These are phyloP conservation scores for Uronychia setigera DNA, from an alignment of 73 alveolate genomes.

Conservation along the genomic window DNA sequence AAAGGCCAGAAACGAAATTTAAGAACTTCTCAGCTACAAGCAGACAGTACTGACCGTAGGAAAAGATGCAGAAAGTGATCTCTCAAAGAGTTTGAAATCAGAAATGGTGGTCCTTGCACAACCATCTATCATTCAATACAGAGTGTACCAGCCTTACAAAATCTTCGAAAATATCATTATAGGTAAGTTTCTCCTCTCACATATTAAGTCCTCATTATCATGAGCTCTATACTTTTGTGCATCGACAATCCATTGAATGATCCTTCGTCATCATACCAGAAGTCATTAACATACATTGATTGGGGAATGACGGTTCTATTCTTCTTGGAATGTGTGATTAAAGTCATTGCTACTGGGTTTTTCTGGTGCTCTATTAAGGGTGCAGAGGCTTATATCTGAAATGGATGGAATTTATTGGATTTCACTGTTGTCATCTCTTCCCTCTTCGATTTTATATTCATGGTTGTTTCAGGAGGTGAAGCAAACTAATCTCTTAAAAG, in stretches of 20 bases:
- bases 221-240: conserved; percentile 62
- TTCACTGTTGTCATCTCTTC: conserved; percentile 32
- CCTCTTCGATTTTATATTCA: not conserved
- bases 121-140: not conserved
- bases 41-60: not conserved
- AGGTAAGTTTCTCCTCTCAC: not conserved
- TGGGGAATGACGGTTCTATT: conserved; percentile 6
- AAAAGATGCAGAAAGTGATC: not conserved
- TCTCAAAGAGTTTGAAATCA: not conserved
- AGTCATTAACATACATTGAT: conserved; percentile 19
- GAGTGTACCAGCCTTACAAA: not conserved
- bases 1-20: not conserved
- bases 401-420: conserved; percentile 33
- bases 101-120: not conserved
- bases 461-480: not conserved
- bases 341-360: conserved; percentile 26
- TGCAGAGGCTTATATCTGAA: conserved; percentile 10
- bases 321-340: conserved; percentile 14
- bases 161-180: not conserved
- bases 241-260: conserved; percentile 66
- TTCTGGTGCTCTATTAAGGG: conserved; percentile 11
- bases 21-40: not conserved
- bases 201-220: conserved; percentile 38
- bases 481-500: conserved; percentile 25
- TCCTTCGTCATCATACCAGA: conserved; percentile 24